Conservation (phyloP, 176 grass and related monocot genomes). For the Aechmea fasciata region DNA sequence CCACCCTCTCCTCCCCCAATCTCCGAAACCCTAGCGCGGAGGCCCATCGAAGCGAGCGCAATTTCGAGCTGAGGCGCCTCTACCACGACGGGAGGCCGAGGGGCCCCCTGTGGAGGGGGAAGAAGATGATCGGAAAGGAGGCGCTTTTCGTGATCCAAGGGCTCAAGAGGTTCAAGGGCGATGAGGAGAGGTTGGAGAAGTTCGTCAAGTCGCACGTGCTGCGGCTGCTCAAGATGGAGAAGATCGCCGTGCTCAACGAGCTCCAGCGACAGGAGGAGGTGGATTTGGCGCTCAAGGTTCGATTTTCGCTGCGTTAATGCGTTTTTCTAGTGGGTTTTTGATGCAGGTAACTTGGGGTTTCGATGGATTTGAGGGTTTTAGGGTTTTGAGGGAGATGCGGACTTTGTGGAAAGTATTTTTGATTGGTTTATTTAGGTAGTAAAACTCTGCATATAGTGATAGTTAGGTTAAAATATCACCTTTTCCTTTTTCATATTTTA, state of each 20-base stretch:
- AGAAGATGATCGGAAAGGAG: slow-evolving; percentile 97
- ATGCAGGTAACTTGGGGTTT: background rate
- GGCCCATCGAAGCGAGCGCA: background rate
- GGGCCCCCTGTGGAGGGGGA: slow-evolving; percentile 85
- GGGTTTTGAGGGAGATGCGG: too few relatives aligned
- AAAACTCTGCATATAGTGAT: too few relatives aligned
- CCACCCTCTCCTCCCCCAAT: background rate
- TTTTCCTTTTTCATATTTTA: too few relatives aligned
- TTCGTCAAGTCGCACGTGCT: slow-evolving; percentile 59
- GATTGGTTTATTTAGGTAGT: too few relatives aligned
- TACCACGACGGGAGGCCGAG: slow-evolving; percentile 84
- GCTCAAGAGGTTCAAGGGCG: slow-evolving; percentile 83
- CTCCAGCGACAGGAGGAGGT: slow-evolving; percentile 83
- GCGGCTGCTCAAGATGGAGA: slow-evolving; percentile 85
- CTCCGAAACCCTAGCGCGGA: background rate
- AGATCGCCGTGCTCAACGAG: slow-evolving; percentile 72
- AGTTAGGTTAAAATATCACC: too few relatives aligned
- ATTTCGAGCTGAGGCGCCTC: slow-evolving; percentile 13
- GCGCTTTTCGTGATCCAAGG: slow-evolving; percentile 75
- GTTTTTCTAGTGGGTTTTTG: background rate
- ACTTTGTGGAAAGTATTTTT: too few relatives aligned
- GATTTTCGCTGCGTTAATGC: background rate
- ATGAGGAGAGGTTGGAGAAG: slow-evolving; percentile 54
- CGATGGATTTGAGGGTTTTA: background rate
- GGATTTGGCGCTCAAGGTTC: slow-evolving; percentile 72